phyloP scores from a whole-genome alignment of 148 eudicot genomes.

The Cornus florida region DNA sequence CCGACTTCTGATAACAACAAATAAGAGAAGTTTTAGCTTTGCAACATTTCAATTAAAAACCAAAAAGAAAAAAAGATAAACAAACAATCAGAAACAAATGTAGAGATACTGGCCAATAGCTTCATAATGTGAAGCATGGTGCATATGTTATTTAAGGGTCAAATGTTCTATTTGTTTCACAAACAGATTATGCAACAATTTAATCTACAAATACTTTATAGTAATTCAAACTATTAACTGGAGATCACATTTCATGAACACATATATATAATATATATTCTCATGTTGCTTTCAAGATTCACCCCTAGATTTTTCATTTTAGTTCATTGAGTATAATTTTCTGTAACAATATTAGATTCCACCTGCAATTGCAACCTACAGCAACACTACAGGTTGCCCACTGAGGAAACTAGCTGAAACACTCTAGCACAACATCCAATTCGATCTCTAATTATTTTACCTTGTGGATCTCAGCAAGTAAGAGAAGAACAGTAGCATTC shows the following conservation, averaged over 20 bases:
- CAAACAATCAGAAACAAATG: background rate
- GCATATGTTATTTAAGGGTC: background rate
- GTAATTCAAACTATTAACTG: background rate
- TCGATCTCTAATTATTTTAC: conserved; percentile 31
- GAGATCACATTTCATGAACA: background rate
- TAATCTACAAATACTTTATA: background rate
- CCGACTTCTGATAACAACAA: conserved; percentile 62
- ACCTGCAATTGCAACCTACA: background rate
- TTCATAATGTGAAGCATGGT: background rate
- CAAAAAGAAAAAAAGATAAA: background rate
- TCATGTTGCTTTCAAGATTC: background rate
- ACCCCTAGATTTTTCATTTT: background rate
- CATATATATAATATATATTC: background rate
- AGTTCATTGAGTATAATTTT: background rate
- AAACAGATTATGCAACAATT: background rate
- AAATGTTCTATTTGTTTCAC: background rate
- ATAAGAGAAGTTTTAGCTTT: background rate
- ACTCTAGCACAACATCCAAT: background rate
- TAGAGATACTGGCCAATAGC: background rate
- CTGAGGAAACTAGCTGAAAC: background rate
- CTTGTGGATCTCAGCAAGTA: conserved; percentile 97
- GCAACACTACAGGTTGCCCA: background rate
- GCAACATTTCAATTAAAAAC: conserved; percentile 1
- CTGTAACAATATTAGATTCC: background rate
- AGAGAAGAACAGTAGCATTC: conserved; percentile 78